Base-by-base conservation (phyloP, 2,329 filamentous ascomycete species). In the Pseudogymnoascus sp. region DNA sequence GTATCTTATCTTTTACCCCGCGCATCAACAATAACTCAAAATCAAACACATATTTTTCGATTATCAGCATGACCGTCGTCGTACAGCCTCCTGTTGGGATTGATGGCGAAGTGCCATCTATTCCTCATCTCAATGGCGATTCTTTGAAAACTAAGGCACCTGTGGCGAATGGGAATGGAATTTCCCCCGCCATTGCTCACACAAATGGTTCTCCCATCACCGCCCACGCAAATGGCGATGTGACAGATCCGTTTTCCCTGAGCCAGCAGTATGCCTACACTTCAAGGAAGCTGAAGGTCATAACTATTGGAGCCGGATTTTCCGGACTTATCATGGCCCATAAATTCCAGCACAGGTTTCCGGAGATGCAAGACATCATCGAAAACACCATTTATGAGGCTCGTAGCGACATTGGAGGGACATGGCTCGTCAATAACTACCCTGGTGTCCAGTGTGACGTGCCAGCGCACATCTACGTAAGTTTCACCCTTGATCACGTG, bases 281-380 rank as follows among this genome's bases (percentile, higher is more conserved):
- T 9, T 14, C 33, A n/a, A 40, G 76, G 16, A 79, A 76, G 65
- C 65, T 82, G 21, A 77, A 74, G 55, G 76, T 80, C 1, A 66
- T 81, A 33, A 79, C 76, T 8, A 79, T 81, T 60, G 79, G 79
- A 21, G 79, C 75, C 2, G 79, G 79, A 6, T 72, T 80, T 2
- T 77, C 75, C 8, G 78, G 78, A 6, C 78, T 81, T 14, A 71
- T 78, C 63, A 73, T 76, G 67, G 78, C 78, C 64, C 78, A 80
- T 60, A 61, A 66, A 16, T 38, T 66, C 5, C 61, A 65, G 45
- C 61, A 63, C 37, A 58, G 61, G 23, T 61, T 49, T 62, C 35
- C 40, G 21, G 45, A 55, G 45, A 18, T 63, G 12, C 41, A 59
- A 25, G 78, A 79, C 61, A 75, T 81, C 16, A 55, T 55, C 25